phyloP scores from a whole-genome alignment of 164 flowering plant genomes.

The Paratinospora sagittata region DNA sequence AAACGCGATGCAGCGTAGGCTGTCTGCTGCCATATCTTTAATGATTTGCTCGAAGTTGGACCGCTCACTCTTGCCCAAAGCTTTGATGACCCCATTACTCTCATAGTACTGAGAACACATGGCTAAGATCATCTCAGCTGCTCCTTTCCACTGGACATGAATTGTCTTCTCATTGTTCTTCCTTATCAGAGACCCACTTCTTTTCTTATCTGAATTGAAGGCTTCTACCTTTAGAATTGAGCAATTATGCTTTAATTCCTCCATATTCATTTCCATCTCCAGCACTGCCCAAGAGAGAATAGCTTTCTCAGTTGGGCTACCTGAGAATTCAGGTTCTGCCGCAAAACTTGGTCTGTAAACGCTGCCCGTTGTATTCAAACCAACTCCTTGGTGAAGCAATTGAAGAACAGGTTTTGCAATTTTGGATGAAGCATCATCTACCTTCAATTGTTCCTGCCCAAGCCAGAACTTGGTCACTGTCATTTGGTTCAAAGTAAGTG shows the following conservation, averaged over 20 bases:
- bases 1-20: slow-evolving; percentile 73
- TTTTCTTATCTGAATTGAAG: slow-evolving; percentile 42
- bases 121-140: slow-evolving; percentile 65
- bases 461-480: slow-evolving; percentile 50
- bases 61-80: slow-evolving; percentile 28
- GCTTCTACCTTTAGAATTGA: slow-evolving; percentile 29
- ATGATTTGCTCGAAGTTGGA: slow-evolving; percentile 33
- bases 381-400: slow-evolving; percentile 41
- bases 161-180: slow-evolving; percentile 16
- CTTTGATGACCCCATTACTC: slow-evolving; percentile 23
- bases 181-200: slow-evolving; percentile 44
- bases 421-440: slow-evolving; percentile 4
- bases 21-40: slow-evolving; percentile 66
- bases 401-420: slow-evolving; percentile 21
- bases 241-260: slow-evolving; percentile 19
- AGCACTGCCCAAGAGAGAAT: slow-evolving; percentile 53
- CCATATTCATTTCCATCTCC: slow-evolving; percentile 30
- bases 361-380: slow-evolving; percentile 48
- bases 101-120: slow-evolving; percentile 52
- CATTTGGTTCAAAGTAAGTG: slow-evolving; percentile 52
- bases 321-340: slow-evolving; percentile 38
- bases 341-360: slow-evolving; percentile 26
- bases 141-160: slow-evolving; percentile 78
- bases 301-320: slow-evolving; percentile 69
- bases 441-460: slow-evolving; percentile 26